Evolutionary conservation across 2,329 filamentous ascomycete genomes (phyloP).

Genomic region (Tolypocladium album): DNA sequence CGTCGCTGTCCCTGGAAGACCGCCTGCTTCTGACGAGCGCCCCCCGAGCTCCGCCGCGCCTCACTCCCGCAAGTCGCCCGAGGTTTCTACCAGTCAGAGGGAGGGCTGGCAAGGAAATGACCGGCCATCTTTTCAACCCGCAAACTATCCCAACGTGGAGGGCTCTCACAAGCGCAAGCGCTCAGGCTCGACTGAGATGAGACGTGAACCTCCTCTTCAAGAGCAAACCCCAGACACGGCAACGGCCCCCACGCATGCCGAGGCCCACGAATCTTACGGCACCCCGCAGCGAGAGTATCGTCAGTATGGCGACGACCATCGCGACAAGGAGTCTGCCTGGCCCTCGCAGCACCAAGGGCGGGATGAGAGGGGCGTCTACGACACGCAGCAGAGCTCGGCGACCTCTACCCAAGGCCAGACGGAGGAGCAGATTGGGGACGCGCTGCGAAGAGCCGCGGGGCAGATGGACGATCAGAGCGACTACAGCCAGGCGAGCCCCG

Average conservation of each 20-base stretch:
- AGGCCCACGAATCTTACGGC: conserved; percentile 30
- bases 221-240: conserved; percentile 23
- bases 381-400: conserved; percentile 35
- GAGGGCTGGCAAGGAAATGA: conserved; percentile 35
- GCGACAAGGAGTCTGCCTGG: conserved; percentile 38
- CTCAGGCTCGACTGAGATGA: conserved; percentile 48
- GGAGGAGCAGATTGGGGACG: conserved; percentile 38
- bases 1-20: conserved; percentile 17
- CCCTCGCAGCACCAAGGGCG: conserved; percentile 33
- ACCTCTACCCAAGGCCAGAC: conserved; percentile 32
- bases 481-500: conserved; percentile 42
- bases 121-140: conserved; percentile 27
- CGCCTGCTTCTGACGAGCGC: conserved; percentile 22
- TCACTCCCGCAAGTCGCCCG: conserved; percentile 14
- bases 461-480: conserved; percentile 37
- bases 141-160: conserved; percentile 34
- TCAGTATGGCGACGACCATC: conserved; percentile 31
- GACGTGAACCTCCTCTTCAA: conserved; percentile 23
- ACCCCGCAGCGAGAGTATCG: conserved; percentile 35
- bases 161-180: conserved; percentile 56
- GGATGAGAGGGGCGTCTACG: conserved; percentile 34
- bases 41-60: conserved; percentile 9
- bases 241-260: conserved; percentile 17
- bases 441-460: conserved; percentile 31
- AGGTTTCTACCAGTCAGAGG: conserved; percentile 15